phyloP scores from a whole-genome alignment of 805 yeast species.

The Yarrowia deformans region DNA sequence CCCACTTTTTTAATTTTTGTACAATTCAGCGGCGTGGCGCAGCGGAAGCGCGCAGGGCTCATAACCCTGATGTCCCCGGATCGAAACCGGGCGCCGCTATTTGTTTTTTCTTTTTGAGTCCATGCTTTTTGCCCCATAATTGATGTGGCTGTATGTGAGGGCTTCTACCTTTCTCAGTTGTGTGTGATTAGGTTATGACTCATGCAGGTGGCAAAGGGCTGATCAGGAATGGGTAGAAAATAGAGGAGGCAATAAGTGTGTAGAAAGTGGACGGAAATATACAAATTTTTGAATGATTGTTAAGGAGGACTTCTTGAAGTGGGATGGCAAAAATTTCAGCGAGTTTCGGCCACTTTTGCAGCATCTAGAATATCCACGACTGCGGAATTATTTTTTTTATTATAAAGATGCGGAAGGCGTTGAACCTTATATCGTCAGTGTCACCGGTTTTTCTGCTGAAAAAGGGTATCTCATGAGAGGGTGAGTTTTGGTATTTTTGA shows the following conservation, averaged over 20 bases:
- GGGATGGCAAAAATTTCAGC: no score
- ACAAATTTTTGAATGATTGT: no score
- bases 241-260: no score
- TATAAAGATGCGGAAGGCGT: no score
- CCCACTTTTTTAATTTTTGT: background rate
- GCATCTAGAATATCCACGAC: background rate
- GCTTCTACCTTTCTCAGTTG: background rate
- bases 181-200: conserved; percentile 24
- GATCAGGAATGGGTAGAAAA: background rate
- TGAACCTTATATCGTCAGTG: no score
- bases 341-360: background rate
- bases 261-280: no score
- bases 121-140: background rate
- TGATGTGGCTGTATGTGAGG: background rate
- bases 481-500: no score
- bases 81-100: conserved; percentile 90
- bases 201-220: conserved; percentile 23
- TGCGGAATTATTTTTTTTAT: no score
- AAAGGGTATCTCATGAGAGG: no score
- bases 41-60: conserved; percentile 95
- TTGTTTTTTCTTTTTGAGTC: conserved; percentile 2
- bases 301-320: no score
- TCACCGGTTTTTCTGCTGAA: no score
- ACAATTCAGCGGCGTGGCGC: conserved; percentile 53
- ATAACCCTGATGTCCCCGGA: conserved; percentile 94